Percentiles rank a stretch among this genome's conserved stretches.
phyloP scores from a whole-genome alignment of 164 flowering plant genomes.

The Houttuynia cordata region DNA sequence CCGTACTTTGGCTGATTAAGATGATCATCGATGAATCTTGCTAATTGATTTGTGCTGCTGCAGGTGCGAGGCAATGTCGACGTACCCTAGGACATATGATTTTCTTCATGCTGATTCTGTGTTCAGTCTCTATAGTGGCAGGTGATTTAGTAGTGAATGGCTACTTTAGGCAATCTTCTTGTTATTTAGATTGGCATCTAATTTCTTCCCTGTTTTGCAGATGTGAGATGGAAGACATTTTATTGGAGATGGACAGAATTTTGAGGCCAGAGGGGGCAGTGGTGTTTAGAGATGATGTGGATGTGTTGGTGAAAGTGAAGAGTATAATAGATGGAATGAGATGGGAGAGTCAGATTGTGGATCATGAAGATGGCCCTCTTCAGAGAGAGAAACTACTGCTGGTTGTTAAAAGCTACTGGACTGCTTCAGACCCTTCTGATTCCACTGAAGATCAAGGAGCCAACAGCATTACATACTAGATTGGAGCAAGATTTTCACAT shows the following conservation, averaged over 20 bases:
- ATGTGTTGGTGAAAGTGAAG: slow-evolving; percentile 42
- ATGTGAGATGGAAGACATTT: slow-evolving; percentile 59
- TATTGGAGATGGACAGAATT: slow-evolving; percentile 83
- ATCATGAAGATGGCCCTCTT: slow-evolving; percentile 68
- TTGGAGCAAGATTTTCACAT: no score
- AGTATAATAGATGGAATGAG: slow-evolving; percentile 42
- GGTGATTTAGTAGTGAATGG: slow-evolving; percentile 22
- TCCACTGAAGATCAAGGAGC: not conserved
- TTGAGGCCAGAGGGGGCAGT: slow-evolving; percentile 67
- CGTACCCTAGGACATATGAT: slow-evolving; percentile 76
- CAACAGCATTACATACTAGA: not conserved
- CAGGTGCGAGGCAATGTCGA: slow-evolving; percentile 95
- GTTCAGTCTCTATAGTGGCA: slow-evolving; percentile 51
- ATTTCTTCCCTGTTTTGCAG: slow-evolving; percentile 17
- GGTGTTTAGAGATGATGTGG: slow-evolving; percentile 70
- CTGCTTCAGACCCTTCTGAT: slow-evolving; percentile 29
- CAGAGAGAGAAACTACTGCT: slow-evolving; percentile 54
- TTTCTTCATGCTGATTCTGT: slow-evolving; percentile 55
- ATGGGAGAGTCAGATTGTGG: slow-evolving; percentile 53
- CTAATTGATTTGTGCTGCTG: not conserved
- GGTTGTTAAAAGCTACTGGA: slow-evolving; percentile 66
- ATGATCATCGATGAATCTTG: not conserved
- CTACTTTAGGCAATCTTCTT: not conserved
- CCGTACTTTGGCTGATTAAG: not conserved
- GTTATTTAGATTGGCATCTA: not conserved